Evolutionary conservation across 2,329 filamentous ascomycete species (phyloP).

Genomic region (Fusarium staphyleae): DNA sequence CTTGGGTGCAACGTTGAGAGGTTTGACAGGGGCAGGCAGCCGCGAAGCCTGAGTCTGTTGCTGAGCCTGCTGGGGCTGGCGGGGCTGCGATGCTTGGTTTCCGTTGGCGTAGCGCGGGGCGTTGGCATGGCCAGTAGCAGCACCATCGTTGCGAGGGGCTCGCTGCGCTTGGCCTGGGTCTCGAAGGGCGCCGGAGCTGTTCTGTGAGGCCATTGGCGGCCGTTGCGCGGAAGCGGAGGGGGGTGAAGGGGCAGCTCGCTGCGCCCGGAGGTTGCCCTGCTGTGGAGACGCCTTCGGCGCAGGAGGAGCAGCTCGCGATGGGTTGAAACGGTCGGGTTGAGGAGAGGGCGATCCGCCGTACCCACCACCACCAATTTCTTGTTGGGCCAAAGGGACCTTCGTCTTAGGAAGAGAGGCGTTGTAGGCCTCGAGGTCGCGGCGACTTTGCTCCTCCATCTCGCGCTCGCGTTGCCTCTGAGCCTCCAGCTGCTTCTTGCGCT

Average conservation of each 20-base stretch:
- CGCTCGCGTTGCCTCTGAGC: constrained; percentile 58
- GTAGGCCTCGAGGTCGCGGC: constrained; percentile 84
- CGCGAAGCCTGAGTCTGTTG: constrained; percentile 56
- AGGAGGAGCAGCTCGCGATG: constrained; percentile 82
- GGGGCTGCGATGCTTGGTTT: constrained; percentile 59
- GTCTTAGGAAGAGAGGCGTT: constrained; percentile 88
- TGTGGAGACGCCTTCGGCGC: constrained; percentile 69
- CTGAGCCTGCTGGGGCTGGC: constrained; percentile 52
- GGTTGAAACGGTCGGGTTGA: constrained; percentile 78
- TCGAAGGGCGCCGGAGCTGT: constrained; percentile 56
- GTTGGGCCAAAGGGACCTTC: constrained; percentile 81
- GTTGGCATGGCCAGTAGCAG: constrained; percentile 53
- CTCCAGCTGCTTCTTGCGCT: constrained; percentile 69
- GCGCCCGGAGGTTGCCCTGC: constrained; percentile 68
- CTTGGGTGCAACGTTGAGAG: constrained; percentile 78
- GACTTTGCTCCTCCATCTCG: constrained; percentile 69
- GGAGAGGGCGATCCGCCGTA: constrained; percentile 51
- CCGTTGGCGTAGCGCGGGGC: constrained; percentile 66
- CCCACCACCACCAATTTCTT: constrained; percentile 81
- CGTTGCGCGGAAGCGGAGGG: constrained; percentile 51
- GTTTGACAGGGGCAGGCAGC: constrained; percentile 73
- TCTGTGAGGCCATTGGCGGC: constrained; percentile 58
- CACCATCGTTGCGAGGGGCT: constrained; percentile 56
- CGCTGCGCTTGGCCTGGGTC: constrained; percentile 51
- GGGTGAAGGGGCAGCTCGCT: constrained; percentile 82